phyloP scores from a whole-genome alignment of 2,329 filamentous ascomycete genomes.

The Ophiostoma tasmaniense region DNA sequence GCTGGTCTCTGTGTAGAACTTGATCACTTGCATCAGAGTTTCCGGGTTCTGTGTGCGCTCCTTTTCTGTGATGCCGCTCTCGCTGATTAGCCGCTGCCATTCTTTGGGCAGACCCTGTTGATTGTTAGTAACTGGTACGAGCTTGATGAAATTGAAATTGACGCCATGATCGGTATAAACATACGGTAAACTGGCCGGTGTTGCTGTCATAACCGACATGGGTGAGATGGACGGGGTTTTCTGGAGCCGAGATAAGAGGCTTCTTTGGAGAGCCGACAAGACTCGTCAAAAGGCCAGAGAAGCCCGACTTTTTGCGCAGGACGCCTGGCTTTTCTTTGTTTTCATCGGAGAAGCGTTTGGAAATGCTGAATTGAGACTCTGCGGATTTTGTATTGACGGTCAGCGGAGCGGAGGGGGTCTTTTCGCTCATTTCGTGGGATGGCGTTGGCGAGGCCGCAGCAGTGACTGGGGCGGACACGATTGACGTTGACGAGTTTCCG shows the following conservation, averaged over 20 bases:
- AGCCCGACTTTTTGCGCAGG: slow-evolving; percentile 76
- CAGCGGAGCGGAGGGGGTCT: slow-evolving; percentile 30
- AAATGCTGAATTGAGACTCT: slow-evolving; percentile 42
- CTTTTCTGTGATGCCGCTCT: slow-evolving; percentile 92
- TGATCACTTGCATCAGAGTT: slow-evolving; percentile 89
- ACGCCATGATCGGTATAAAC: slow-evolving; percentile 28
- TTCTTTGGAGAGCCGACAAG: slow-evolving; percentile 77
- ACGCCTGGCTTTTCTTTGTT: slow-evolving; percentile 45
- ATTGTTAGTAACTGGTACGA: background rate
- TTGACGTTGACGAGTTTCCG: slow-evolving; percentile 7
- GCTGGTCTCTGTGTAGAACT: slow-evolving; percentile 92
- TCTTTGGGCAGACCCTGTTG: slow-evolving; percentile 83
- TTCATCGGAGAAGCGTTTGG: slow-evolving; percentile 77
- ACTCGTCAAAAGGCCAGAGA: slow-evolving; percentile 81
- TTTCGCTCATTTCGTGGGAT: slow-evolving; percentile 36
- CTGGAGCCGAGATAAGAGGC: slow-evolving; percentile 91
- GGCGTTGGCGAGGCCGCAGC: slow-evolving; percentile 18
- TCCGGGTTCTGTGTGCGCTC: slow-evolving; percentile 94
- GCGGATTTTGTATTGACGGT: slow-evolving; percentile 23
- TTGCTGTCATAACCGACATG: slow-evolving; percentile 96
- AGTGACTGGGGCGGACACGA: slow-evolving; percentile 15
- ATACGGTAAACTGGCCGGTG: slow-evolving; percentile 90
- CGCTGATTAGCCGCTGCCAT: slow-evolving; percentile 92
- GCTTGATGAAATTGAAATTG: background rate
- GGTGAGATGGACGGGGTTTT: slow-evolving; percentile 95